Conservation (phyloP, 805 yeast genomes). For the Schizosaccharomyces octosporus region DNA sequence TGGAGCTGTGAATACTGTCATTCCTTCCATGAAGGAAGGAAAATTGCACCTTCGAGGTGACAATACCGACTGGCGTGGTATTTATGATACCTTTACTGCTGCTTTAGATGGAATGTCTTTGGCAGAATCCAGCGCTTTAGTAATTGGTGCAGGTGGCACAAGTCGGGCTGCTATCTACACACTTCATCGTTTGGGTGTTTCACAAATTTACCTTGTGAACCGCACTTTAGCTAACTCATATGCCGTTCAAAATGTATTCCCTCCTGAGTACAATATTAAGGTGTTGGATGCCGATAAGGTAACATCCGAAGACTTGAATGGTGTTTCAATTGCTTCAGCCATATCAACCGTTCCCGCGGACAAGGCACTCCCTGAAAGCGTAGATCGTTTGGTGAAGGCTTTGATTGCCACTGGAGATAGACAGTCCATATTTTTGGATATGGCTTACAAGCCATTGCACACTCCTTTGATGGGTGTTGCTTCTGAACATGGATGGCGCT, state of each 20-base stretch:
- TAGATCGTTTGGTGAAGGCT: background rate
- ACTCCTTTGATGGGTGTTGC: conserved; percentile 77
- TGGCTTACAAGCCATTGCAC: conserved; percentile 74
- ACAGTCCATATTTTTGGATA: conserved; percentile 35
- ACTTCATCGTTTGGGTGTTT: conserved; percentile 51
- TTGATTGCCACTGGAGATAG: conserved; percentile 1
- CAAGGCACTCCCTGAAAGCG: background rate
- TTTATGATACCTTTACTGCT: conserved; percentile 32
- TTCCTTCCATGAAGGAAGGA: conserved; percentile 17
- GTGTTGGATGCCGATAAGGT: conserved; percentile 4
- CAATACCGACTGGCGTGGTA: conserved; percentile 92
- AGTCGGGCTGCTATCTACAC: conserved; percentile 88
- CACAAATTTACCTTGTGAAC: conserved; percentile 51
- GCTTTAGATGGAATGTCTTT: conserved; percentile 18
- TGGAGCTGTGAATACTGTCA: conserved; percentile 85
- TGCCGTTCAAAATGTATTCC: conserved; percentile 36
- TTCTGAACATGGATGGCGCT: conserved; percentile 42
- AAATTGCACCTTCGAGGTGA: conserved; percentile 26
- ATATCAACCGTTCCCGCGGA: conserved; percentile 1
- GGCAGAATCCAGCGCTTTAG: conserved; percentile 81
- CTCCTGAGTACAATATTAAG: conserved; percentile 12
- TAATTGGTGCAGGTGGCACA: conserved; percentile 95
- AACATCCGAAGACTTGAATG: background rate
- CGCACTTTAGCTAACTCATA: conserved; percentile 46
- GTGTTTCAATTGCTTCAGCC: background rate